Evolutionary conservation across 2,329 filamentous ascomycete species (phyloP).

Genomic region (Penicillium corylophilum): DNA sequence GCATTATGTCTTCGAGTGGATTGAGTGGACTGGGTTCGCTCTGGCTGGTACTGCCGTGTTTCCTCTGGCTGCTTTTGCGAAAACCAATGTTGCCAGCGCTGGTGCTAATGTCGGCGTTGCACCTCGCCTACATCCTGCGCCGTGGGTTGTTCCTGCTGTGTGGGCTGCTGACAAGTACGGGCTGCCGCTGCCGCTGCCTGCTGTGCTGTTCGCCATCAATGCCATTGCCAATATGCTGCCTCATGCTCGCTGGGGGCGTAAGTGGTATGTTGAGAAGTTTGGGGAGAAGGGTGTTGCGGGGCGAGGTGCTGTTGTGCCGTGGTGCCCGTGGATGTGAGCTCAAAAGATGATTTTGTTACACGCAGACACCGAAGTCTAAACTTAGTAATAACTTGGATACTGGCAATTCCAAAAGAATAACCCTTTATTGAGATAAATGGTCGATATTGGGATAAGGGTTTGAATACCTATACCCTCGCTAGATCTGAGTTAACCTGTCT

Average conservation of each 20-base stretch:
- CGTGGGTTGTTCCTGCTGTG: constrained; percentile 38
- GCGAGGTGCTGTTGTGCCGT: constrained; percentile 71
- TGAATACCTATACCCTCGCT: no score
- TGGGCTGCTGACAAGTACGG: constrained; percentile 26
- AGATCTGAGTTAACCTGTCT: no score
- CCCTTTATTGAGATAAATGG: no score
- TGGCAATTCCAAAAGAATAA: no score
- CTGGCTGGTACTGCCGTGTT: constrained; percentile 50
- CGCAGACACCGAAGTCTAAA: no score
- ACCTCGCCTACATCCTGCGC: constrained; percentile 31
- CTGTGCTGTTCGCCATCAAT: constrained; percentile 78
- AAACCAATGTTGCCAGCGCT: neutral
- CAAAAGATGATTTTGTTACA: no score
- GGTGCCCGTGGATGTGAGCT: constrained; percentile 41
- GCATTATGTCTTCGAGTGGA: constrained; percentile 95
- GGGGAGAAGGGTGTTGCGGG: constrained; percentile 75
- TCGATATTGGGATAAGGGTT: no score
- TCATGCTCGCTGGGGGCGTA: constrained; percentile 73
- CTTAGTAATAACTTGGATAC: no score
- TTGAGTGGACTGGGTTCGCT: constrained; percentile 92
- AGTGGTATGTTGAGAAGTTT: constrained; percentile 88
- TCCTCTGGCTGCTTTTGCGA: constrained; percentile 17
- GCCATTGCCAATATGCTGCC: constrained; percentile 89
- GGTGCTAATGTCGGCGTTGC: constrained; percentile 7
- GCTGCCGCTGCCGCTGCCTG: constrained; percentile 65